phyloP scores from a whole-genome alignment of 1,139 yeast species.

The Suzukiozyma palmioleophila region DNA sequence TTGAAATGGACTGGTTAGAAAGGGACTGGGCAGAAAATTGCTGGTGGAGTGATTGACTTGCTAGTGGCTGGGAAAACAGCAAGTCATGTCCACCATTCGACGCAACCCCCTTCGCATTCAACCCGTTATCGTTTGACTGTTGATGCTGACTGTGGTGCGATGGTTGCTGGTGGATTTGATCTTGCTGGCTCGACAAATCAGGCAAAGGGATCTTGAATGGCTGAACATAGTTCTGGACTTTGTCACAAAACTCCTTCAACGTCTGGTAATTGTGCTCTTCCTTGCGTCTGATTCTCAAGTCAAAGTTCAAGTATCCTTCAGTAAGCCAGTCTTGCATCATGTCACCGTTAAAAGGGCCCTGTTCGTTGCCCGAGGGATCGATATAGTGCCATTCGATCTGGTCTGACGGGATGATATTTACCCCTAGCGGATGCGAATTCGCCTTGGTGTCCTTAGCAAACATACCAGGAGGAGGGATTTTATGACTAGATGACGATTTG shows the following conservation, averaged over 20 bases:
- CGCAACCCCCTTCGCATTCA: not conserved
- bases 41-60: conserved; percentile 7
- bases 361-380: conserved; percentile 67
- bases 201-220: conserved; percentile 62
- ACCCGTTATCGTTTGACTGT: not conserved
- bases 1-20: conserved; percentile 3
- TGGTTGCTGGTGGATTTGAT: conserved; percentile 1
- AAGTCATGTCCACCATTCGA: conserved; percentile 1
- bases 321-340: conserved; percentile 79
- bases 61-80: conserved; percentile 2
- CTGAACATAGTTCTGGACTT: conserved; percentile 44
- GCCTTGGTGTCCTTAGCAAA: conserved; percentile 4
- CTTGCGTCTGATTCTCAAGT: conserved; percentile 53
- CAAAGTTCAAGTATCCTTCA: conserved; percentile 56
- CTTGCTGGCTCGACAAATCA: conserved; percentile 18
- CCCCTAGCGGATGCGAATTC: conserved; percentile 2
- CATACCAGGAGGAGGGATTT: conserved; percentile 18
- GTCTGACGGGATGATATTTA: conserved; percentile 23
- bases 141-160: conserved; percentile 6
- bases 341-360: conserved; percentile 75
- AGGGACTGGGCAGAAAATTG: conserved; percentile 11
- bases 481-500: not conserved
- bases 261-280: conserved; percentile 39
- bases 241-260: conserved; percentile 42
- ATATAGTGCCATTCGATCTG: conserved; percentile 65